Percentiles rank a stretch among this genome's conserved stretches.
Evolutionary conservation across 1,284 basidiomycete genomes (phyloP).

Genomic region (Thelephora terrestris): DNA sequence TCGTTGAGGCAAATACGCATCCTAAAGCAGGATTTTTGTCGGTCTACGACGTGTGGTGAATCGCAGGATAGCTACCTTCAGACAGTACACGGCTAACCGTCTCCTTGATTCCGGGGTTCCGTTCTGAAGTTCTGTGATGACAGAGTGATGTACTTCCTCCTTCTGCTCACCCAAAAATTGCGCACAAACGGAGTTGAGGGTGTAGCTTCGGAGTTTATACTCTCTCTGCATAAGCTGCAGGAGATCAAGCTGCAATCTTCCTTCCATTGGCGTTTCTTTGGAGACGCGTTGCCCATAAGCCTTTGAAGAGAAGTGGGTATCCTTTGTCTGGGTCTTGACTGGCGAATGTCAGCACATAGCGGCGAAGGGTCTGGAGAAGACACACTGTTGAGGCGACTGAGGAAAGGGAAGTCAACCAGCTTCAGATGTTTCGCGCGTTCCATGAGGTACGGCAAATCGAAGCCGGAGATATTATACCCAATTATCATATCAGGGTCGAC

Average conservation of each 20-base stretch:
- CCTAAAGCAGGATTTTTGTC: conserved; percentile 36
- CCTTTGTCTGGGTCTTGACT: conserved; percentile 69
- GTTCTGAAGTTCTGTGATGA: conserved; percentile 94
- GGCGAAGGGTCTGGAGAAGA: conserved; percentile 24
- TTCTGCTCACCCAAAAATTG: conserved; percentile 96
- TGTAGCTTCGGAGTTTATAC: conserved; percentile 90
- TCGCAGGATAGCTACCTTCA: conserved; percentile 61
- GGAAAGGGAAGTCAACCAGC: conserved; percentile 58
- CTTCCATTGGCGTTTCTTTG: conserved; percentile 84
- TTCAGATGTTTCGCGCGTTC: conserved; percentile 83
- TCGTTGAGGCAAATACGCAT: conserved; percentile 92
- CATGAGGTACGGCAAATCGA: conserved; percentile 91
- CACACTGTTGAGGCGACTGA: conserved; percentile 73
- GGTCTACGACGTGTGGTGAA: neutral
- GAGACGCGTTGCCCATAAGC: conserved; percentile 93
- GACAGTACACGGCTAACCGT: conserved; percentile 88
- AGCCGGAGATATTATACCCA: conserved; percentile 86
- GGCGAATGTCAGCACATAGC: neutral
- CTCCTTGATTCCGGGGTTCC: conserved; percentile 86
- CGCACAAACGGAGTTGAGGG: conserved; percentile 91
- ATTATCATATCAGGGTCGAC: conserved; percentile 92
- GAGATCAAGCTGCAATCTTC: conserved; percentile 86
- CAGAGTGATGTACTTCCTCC: conserved; percentile 94
- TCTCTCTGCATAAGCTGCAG: conserved; percentile 96
- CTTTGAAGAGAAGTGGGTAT: conserved; percentile 92